A percentile compares a stretch with the other conserved stretches of the same genome.
Conservation (phyloP, 1,139 yeast genomes). For the Groenewaldozyma sp. region DNA sequence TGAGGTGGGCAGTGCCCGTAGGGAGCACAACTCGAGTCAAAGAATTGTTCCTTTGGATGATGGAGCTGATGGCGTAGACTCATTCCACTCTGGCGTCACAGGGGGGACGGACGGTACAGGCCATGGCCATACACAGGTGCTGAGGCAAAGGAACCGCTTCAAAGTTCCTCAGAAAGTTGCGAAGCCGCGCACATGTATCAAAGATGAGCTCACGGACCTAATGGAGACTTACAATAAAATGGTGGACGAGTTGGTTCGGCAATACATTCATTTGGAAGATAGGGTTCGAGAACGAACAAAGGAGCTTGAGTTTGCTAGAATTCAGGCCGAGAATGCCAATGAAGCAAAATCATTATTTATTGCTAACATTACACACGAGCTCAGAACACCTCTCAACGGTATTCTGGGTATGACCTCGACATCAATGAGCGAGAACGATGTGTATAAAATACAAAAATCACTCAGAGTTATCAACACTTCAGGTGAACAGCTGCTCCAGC, state of each 20-base stretch:
- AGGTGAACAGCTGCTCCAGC: constrained; percentile 78
- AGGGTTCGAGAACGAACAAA: constrained; percentile 82
- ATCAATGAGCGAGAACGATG: constrained; percentile 76
- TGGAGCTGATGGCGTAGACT: neutral
- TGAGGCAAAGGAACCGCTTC: constrained; percentile 6
- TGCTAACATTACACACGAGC: constrained; percentile 92
- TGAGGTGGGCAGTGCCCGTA: no score
- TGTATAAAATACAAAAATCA: constrained; percentile 52
- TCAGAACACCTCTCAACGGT: constrained; percentile 92
- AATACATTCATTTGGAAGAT: constrained; percentile 77
- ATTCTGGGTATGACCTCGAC: constrained; percentile 93
- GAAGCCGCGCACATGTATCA: constrained; percentile 48
- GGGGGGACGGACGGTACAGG: no score
- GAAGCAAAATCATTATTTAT: constrained; percentile 92
- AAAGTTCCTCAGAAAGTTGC: constrained; percentile 39
- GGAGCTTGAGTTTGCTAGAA: constrained; percentile 79
- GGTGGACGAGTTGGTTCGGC: constrained; percentile 81
- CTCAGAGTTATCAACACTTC: constrained; percentile 74
- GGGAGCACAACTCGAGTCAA: neutral
- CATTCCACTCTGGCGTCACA: neutral
- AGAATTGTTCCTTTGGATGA: neutral
- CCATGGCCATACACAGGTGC: neutral
- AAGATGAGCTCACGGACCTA: constrained; percentile 80
- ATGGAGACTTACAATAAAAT: constrained; percentile 84
- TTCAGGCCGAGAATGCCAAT: constrained; percentile 88